phyloP scores from a whole-genome alignment of 805 yeast species.

The Wickerhamiella lipophila region DNA sequence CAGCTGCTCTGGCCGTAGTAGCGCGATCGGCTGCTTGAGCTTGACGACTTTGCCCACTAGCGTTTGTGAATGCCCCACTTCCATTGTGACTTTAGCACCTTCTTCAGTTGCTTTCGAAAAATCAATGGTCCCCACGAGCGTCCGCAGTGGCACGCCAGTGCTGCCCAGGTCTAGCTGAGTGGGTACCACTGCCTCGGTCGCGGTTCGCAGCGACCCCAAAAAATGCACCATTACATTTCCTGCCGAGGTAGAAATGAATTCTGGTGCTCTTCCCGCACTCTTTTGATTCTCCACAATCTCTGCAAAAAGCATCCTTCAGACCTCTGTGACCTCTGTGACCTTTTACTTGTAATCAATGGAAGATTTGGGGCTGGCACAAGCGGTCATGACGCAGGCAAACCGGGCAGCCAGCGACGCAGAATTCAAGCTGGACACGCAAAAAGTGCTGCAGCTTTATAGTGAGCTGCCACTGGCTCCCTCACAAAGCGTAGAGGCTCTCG shows the following conservation, averaged over 20 bases:
- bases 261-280: not conserved
- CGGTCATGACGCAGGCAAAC: not conserved
- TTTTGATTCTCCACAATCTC: not conserved
- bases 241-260: conserved; percentile 1
- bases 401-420: not conserved
- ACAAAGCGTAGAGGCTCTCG: not conserved
- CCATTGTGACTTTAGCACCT: conserved; percentile 15
- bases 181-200: not conserved
- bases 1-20: conserved; percentile 1
- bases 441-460: not conserved
- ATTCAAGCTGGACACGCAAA: not conserved
- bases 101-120: conserved; percentile 12
- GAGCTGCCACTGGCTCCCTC: not conserved
- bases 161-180: conserved; percentile 9
- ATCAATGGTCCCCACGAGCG: conserved; percentile 14
- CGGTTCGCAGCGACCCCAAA: conserved; percentile 2
- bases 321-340: no score
- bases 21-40: conserved; percentile 19
- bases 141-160: not conserved
- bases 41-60: conserved; percentile 18
- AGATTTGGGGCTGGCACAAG: conserved; percentile 6
- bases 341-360: conserved; percentile 4
- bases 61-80: conserved; percentile 17
- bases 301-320: not conserved
- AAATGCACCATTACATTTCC: conserved; percentile 9